Conservation (phyloP, 352 stramenopile species). For the Phytophthora ohioensis region DNA sequence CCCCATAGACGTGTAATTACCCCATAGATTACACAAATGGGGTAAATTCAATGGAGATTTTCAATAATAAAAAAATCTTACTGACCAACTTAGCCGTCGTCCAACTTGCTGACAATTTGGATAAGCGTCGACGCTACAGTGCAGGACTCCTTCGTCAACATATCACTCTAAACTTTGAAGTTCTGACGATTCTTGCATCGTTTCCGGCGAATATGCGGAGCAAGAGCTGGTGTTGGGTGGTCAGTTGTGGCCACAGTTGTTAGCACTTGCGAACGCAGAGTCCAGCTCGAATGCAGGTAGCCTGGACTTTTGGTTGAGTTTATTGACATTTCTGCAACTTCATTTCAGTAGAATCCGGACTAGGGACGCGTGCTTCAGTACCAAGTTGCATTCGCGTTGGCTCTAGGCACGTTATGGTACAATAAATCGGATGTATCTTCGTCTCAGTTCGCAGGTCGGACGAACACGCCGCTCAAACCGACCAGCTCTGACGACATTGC, state of each 20-base stretch:
- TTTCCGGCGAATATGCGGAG: not conserved
- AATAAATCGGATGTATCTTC: too few species aligned
- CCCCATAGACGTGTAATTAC: too few species aligned
- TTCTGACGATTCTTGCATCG: not conserved
- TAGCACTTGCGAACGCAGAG: not conserved
- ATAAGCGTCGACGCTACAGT: too few species aligned
- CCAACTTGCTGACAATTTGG: too few species aligned
- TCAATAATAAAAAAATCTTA: too few species aligned
- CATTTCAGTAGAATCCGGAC: conserved; percentile 8
- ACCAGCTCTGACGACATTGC: too few species aligned
- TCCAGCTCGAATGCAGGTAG: conserved; percentile 8
- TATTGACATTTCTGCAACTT: conserved; percentile 33
- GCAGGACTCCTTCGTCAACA: too few species aligned
- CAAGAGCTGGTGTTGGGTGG: conserved; percentile 5
- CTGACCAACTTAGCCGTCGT: too few species aligned
- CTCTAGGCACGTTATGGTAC: not conserved
- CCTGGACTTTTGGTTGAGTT: conserved; percentile 9
- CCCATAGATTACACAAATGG: too few species aligned
- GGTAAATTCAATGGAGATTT: too few species aligned
- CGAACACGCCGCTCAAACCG: too few species aligned
- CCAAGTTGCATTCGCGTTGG: conserved; percentile 13
- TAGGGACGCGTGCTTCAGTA: conserved; percentile 2
- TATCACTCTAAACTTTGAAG: not conserved
- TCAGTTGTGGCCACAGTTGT: not conserved
- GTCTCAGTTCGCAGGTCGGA: too few species aligned